Conservation (phyloP, 2,329 filamentous ascomycete species). For the Lasiodiplodia theobromae region DNA sequence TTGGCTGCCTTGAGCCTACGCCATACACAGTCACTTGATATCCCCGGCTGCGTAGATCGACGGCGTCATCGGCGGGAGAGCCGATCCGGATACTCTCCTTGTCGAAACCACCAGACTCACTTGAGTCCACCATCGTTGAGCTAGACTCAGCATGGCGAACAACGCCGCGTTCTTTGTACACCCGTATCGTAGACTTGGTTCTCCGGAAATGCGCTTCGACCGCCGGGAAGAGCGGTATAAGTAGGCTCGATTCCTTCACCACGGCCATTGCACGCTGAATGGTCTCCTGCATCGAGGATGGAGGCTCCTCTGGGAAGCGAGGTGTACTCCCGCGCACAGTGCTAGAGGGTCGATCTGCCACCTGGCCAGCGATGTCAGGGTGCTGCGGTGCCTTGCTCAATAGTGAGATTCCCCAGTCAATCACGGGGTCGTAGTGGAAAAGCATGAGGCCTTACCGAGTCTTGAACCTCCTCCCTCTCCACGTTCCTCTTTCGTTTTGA, state of each 20-base stretch:
- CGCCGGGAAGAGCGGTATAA: background rate
- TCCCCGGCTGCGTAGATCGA: background rate
- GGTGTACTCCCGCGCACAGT: too few species aligned
- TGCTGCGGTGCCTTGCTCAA: too few species aligned
- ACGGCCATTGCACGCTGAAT: background rate
- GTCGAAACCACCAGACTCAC: background rate
- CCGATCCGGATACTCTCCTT: background rate
- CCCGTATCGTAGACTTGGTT: background rate
- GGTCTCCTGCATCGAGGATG: background rate
- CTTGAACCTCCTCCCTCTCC: too few species aligned
- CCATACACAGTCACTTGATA: background rate
- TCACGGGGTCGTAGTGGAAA: too few species aligned
- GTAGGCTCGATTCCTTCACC: background rate
- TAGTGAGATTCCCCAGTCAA: too few species aligned
- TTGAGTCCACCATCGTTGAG: background rate
- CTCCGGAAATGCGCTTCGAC: background rate
- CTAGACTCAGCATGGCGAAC: too few species aligned
- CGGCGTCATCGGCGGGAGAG: background rate
- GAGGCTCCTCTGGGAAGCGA: background rate
- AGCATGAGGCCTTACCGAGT: too few species aligned
- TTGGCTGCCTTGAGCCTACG: too few species aligned
- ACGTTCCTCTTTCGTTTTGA: too few species aligned
- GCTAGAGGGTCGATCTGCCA: too few species aligned
- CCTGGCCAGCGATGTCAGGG: too few species aligned
- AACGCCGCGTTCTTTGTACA: background rate